Percentiles rank a stretch among this genome's conserved stretches.
phyloP scores from a whole-genome alignment of 1,284 basidiomycete genomes.

The Marasmius tenuissimus region DNA sequence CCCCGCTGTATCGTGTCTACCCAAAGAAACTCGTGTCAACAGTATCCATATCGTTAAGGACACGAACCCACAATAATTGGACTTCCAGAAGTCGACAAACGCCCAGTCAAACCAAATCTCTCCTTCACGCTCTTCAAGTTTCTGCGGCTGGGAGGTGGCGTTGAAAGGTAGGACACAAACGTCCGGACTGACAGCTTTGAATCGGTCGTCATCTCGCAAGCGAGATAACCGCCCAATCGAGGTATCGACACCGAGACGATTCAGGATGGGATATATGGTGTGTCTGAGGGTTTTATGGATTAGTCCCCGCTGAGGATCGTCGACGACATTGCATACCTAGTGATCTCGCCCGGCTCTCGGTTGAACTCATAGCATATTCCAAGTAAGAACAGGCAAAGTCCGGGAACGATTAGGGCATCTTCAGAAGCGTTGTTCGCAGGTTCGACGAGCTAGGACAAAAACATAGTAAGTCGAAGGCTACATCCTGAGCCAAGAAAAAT shows the following conservation, averaged over 20 bases:
- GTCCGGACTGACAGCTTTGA: constrained; percentile 88
- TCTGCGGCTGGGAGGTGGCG: constrained; percentile 32
- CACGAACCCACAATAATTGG: constrained; percentile 80
- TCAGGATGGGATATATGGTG: constrained; percentile 87
- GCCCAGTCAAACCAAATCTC: constrained; percentile 98
- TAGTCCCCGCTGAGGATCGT: neutral
- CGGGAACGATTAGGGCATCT: constrained; percentile 85
- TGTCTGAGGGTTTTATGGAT: constrained; percentile 43
- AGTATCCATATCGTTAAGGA: constrained; percentile 4
- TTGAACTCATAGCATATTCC: constrained; percentile 96
- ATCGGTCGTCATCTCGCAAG: constrained; percentile 88
- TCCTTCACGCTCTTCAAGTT: constrained; percentile 53
- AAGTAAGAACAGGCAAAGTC: constrained; percentile 88
- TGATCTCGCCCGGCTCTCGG: constrained; percentile 89
- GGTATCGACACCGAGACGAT: constrained; percentile 82
- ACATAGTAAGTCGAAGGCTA: constrained; percentile 1
- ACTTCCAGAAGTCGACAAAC: constrained; percentile 99
- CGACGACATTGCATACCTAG: constrained; percentile 49
- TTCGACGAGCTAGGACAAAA: constrained; percentile 73
- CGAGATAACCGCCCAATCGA: constrained; percentile 87
- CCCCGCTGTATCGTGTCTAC: constrained; percentile 68
- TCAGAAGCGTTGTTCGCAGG: constrained; percentile 91
- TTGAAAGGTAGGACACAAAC: constrained; percentile 56
- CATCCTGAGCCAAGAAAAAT: constrained; percentile 1
- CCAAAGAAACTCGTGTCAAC: constrained; percentile 1